Conservation (phyloP, 2,329 filamentous ascomycete species). For the Diaporthe caulivora region DNA sequence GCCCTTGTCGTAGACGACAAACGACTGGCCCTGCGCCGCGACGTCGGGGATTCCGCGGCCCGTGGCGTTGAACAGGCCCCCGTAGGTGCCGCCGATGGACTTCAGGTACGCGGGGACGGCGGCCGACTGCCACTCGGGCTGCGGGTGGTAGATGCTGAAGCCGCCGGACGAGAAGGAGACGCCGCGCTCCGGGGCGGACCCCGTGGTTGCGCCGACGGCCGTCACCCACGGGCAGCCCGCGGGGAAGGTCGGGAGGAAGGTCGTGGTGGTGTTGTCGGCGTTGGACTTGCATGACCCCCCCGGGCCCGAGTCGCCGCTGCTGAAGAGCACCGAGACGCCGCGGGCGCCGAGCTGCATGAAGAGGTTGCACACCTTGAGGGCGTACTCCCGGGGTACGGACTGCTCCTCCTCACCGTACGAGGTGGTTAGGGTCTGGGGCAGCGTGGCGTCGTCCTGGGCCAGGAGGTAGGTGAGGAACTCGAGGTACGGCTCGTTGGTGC, state of each 20-base stretch:
- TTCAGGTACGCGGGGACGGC: conserved; percentile 50
- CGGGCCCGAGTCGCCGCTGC: conserved; percentile 43
- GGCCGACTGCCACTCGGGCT: conserved; percentile 50
- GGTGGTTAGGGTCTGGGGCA: conserved; percentile 73
- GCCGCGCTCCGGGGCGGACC: conserved; percentile 49
- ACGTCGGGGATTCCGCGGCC: conserved; percentile 56
- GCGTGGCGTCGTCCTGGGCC: conserved; percentile 57
- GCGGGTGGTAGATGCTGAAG: conserved; percentile 54
- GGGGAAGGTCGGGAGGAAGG: conserved; percentile 42
- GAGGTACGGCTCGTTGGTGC: conserved; percentile 78
- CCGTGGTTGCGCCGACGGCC: conserved; percentile 66
- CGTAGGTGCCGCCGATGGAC: conserved; percentile 54
- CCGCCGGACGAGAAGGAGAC: conserved; percentile 55
- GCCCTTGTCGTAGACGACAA: conserved; percentile 51
- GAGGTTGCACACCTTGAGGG: conserved; percentile 70
- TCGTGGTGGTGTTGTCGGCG: conserved; percentile 36
- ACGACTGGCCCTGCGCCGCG: conserved; percentile 64
- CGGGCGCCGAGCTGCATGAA: conserved; percentile 74
- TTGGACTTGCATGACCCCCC: conserved; percentile 34
- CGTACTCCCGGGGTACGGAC: conserved; percentile 70
- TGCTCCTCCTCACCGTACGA: conserved; percentile 77
- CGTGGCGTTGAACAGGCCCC: conserved; percentile 51
- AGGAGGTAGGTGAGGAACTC: conserved; percentile 72
- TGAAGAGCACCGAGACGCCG: conserved; percentile 72
- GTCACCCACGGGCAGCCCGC: conserved; percentile 66